Evolutionary conservation across 768 basidiomycete species (phyloP).

Genomic region (Tulasnella sp.): DNA sequence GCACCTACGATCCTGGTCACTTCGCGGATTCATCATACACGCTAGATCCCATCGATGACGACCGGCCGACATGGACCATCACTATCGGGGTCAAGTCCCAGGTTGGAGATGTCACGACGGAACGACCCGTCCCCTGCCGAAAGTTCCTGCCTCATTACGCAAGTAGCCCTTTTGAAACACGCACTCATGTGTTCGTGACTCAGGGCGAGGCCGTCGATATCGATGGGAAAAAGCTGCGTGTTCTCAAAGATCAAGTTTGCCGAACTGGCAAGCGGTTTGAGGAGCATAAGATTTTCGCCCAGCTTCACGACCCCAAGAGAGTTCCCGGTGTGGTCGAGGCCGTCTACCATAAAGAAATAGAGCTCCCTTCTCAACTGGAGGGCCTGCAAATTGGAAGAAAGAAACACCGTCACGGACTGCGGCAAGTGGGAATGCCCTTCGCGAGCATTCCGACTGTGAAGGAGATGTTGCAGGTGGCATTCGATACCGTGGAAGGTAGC

Average conservation of each 20-base stretch:
- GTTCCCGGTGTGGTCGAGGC: conserved; percentile 4
- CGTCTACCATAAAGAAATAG: neutral
- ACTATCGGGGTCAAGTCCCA: neutral
- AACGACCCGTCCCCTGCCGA: neutral
- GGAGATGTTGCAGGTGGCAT: conserved; percentile 16
- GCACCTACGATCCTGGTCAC: conserved; percentile 2
- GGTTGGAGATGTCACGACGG: neutral
- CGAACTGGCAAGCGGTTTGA: neutral
- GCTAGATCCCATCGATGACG: neutral
- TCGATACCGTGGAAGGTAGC: conserved; percentile 6
- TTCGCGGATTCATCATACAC: conserved; percentile 6
- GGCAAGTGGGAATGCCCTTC: neutral
- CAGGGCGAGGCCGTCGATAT: neutral
- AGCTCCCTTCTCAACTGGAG: conserved; percentile 5
- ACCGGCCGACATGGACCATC: conserved; percentile 14
- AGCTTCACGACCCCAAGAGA: conserved; percentile 1
- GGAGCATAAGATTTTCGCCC: neutral
- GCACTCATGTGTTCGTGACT: conserved; percentile 6
- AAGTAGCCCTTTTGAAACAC: conserved; percentile 2
- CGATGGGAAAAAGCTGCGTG: neutral
- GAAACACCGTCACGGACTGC: conserved; percentile 3
- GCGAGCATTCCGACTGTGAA: conserved; percentile 3
- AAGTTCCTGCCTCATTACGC: conserved; percentile 11
- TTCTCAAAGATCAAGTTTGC: conserved; percentile 19
- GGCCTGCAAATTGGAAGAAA: neutral